Base-by-base conservation (phyloP, 2,329 filamentous ascomycete genomes). In the Fusarium chuoi region DNA sequence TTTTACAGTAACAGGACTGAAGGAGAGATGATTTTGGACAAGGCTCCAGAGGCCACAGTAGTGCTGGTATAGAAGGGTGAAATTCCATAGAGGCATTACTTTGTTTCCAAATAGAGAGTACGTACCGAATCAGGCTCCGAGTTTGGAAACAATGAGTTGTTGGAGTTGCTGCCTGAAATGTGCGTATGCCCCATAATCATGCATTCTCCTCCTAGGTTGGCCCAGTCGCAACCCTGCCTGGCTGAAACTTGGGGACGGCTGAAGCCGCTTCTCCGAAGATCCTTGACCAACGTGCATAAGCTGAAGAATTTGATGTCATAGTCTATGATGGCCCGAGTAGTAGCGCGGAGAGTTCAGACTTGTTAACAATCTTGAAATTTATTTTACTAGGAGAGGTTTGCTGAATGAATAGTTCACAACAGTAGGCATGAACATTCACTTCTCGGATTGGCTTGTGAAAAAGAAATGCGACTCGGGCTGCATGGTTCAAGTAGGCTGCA, bases 91-190 rank as follows among this genome's bases (percentile, higher is more conserved):
- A 7, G 18, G 14, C 39, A 18, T 28, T 22, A 2, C 2, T 51
- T 9, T 7, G n/a, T 20, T 51, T 24, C 1, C 6, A 10, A 5
- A 28, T 11, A 11, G 3, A 28, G 5, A 18, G 24, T 41, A 41
- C 51, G 51, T 55, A 55, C 13, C 24, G 18, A 55, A 55, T 55
- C 51, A 55, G 51, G 51, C 51, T 55, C 51, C 20, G 35, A 39
- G 24, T 5, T 28, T 38, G 8, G 24, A 7, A 17, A 28, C 7
- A n/a, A 28, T n/a, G 2, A 4, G 5, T 22, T 28, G 20, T 39
- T 18, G 14, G 5, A 10, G 17, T 39, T 2, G 51, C 51, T 39
- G 51, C 51, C 51, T 39, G 35, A 39, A 54, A 54, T 18, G n/a
- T 18, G 35, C 14, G 28, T 22, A 28, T 14, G 14, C 20, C 11